A percentile compares a stretch with the other conserved stretches of the same genome.
Evolutionary conservation across 768 basidiomycete genomes (phyloP).

Genomic region (Termitomyces titanicus): DNA sequence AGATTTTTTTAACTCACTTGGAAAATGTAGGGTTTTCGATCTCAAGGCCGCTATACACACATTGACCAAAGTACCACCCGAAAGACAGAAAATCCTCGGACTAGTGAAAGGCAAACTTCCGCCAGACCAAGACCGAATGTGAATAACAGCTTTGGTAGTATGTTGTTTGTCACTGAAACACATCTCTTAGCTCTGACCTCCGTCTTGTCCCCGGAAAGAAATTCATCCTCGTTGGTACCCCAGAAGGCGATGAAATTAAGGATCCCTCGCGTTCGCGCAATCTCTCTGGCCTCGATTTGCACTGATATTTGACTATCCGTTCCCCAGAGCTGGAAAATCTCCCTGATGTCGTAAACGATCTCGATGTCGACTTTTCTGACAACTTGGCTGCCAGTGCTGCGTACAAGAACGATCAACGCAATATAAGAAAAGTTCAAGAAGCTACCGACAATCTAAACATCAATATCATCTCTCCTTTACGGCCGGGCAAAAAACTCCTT

Average conservation of each 20-base stretch:
- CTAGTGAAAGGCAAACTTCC: constrained; percentile 82
- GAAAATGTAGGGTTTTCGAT: constrained; percentile 64
- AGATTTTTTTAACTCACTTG: background rate
- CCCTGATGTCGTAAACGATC: constrained; percentile 74
- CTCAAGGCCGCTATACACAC: constrained; percentile 64
- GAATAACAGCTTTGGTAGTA: background rate
- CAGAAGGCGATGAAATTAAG: constrained; percentile 81
- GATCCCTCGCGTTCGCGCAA: constrained; percentile 58
- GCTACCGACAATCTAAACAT: constrained; percentile 59
- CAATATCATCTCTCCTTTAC: constrained; percentile 72
- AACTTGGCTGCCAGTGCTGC: constrained; percentile 52
- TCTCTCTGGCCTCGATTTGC: background rate
- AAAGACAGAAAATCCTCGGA: constrained; percentile 85
- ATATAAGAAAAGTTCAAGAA: constrained; percentile 78
- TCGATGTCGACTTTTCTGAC: constrained; percentile 76
- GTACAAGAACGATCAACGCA: constrained; percentile 75
- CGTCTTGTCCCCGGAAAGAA: constrained; percentile 59
- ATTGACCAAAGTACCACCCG: constrained; percentile 76
- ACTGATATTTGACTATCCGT: background rate
- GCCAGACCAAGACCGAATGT: constrained; percentile 69
- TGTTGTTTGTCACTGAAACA: background rate
- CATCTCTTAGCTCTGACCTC: constrained; percentile 47
- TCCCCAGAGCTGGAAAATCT: constrained; percentile 54
- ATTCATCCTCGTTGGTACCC: constrained; percentile 85
- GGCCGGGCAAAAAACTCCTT: constrained; percentile 74